These are phyloP conservation scores for Pleurotus ostreatus DNA, from an alignment of 768 basidiomycete species.

Conservation along the genomic window DNA sequence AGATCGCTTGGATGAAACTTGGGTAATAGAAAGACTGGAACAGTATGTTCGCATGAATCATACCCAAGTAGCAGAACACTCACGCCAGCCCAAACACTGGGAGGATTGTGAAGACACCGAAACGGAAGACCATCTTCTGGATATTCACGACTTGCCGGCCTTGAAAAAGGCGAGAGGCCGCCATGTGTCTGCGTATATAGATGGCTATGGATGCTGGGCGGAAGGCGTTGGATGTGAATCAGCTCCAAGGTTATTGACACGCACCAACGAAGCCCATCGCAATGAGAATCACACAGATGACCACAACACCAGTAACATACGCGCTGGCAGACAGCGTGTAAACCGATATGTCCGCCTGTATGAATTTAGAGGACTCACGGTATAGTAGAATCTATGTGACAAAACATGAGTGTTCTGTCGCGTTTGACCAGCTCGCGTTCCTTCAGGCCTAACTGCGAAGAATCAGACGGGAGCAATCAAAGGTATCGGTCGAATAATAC, in stretches of 20 bases:
- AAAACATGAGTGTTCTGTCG: not conserved
- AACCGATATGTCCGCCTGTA: not conserved
- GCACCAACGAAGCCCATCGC: not conserved
- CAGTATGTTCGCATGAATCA: not conserved
- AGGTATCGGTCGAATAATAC: not conserved
- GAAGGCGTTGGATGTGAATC: not conserved
- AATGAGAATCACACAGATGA: not conserved
- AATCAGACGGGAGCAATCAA: too few relatives aligned
- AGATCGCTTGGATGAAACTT: not conserved
- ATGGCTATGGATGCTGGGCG: not conserved
- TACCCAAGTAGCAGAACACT: not conserved
- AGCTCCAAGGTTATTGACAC: not conserved
- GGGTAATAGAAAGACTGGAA: not conserved
- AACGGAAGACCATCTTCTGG: not conserved
- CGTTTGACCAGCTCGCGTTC: not conserved
- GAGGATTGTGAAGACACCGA: not conserved
- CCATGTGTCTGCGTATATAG: not conserved
- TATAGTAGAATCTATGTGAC: not conserved
- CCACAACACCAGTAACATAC: not conserved
- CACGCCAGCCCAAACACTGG: not conserved
- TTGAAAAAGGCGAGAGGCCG: not conserved
- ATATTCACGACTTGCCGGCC: not conserved
- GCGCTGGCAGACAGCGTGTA: not conserved
- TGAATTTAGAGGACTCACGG: not conserved
- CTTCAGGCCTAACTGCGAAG: not conserved